Conservation (phyloP, 192 early-diverging fungal genomes). For the Rhizoclosmatium sp. region DNA sequence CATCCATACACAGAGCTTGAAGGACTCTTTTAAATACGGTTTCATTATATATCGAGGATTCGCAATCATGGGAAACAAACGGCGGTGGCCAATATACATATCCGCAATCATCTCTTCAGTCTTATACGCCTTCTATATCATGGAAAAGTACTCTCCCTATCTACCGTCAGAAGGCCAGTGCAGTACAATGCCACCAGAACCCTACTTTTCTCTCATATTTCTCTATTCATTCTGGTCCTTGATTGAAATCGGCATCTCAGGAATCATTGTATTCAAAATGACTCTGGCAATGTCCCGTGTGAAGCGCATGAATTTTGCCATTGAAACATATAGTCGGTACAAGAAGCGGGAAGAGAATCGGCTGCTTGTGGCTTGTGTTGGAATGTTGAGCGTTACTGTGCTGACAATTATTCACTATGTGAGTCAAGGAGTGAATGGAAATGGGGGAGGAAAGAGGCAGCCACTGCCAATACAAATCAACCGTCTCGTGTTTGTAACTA, state of each 20-base stretch:
- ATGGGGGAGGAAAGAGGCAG: neutral
- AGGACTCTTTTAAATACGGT: constrained; percentile 27
- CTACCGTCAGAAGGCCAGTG: neutral
- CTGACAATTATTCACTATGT: constrained; percentile 19
- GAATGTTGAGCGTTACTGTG: constrained; percentile 20
- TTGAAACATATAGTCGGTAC: constrained; percentile 28
- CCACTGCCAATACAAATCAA: constrained; percentile 11
- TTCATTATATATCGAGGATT: constrained; percentile 24
- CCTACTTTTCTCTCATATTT: constrained; percentile 14
- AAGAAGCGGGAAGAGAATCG: constrained; percentile 28
- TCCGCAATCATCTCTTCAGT: neutral
- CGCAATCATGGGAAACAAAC: constrained; percentile 24
- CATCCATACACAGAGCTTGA: constrained; percentile 11
- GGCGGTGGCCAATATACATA: constrained; percentile 22
- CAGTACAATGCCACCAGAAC: neutral
- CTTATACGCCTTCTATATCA: constrained; percentile 8
- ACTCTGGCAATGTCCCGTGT: neutral
- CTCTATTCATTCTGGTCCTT: constrained; percentile 24
- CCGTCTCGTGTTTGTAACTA: constrained; percentile 25
- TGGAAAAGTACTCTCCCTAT: neutral
- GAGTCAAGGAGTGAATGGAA: neutral
- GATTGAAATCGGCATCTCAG: constrained; percentile 16
- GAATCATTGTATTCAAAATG: constrained; percentile 26
- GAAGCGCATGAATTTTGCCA: constrained; percentile 15
- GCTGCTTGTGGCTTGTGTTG: constrained; percentile 24